Base-by-base conservation (phyloP, 306 rosid species). In the Comarum palustre region DNA sequence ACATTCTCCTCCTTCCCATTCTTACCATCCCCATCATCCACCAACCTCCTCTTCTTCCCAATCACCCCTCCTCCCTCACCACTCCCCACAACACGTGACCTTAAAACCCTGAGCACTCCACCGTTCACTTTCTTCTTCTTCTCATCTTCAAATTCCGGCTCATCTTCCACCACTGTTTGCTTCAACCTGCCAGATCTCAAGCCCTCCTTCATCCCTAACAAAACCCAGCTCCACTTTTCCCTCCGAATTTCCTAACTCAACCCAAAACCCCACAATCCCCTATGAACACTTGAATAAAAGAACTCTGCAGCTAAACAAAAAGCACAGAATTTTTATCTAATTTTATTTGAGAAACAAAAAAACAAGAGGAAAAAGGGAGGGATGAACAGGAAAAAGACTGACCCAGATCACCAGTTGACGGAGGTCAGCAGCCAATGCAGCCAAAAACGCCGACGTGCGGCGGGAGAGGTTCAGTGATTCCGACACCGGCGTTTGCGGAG, bases 381-480 rank as follows among this genome's bases (percentile, higher is more conserved):
- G 27, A 47, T n/a, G n/a, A n/a, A 16, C 47, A 45, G 47, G 77
- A 78, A 2, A 71, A 8, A 64, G 65, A 76, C 71, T 32, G 34
- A 72, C 64, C 57, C 75, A 80, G 90, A 88, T 87, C 87, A 90
- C 75, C 79, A 76, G 46, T 6, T 7, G 76, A 77, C 68, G 51
- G 57, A 70, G 64, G 84, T 77, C 81, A 84, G 89, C 82, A 84
- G 91, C 41, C 89, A 93, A 92, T 92, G 96, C 50, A 20, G 78
- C 75, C 63, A 71, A 63, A 77, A 25, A 68, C 78, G 62, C 1
- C 19, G 43, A 31, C 52, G 65, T 25, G 24, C 42, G 70, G 63
- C 36, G 24, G 41, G 29, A 45, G 72, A 72, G 77, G 68, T n/a
- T 63, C 70, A 9, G 29, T 27, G 74, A 15, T 72, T 77, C 73